Evolutionary conservation across 345 rosid genomes (phyloP).

Genomic region (Aethionema arabicum): DNA sequence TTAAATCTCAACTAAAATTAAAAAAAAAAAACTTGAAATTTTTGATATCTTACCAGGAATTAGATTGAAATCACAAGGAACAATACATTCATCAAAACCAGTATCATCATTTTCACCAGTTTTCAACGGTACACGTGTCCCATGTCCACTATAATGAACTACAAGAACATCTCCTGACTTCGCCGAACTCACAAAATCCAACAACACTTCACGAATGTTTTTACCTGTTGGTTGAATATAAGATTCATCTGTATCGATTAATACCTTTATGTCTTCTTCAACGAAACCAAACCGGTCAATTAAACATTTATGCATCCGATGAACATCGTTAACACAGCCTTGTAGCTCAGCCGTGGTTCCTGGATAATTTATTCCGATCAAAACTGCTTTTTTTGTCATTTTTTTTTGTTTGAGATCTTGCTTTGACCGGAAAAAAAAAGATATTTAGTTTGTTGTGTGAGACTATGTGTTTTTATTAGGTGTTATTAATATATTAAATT

Average conservation of each 20-base stretch:
- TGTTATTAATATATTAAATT: no score
- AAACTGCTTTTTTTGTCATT: slow-evolving; percentile 69
- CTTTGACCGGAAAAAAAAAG: neutral
- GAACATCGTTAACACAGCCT: slow-evolving; percentile 90
- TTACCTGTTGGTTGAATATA: slow-evolving; percentile 72
- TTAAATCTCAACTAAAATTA: no score
- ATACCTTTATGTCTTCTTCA: slow-evolving; percentile 55
- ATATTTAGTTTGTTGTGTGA: no score
- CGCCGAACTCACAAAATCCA: slow-evolving; percentile 52
- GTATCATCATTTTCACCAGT: slow-evolving; percentile 94
- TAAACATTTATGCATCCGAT: slow-evolving; percentile 60
- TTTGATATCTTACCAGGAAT: slow-evolving; percentile 26
- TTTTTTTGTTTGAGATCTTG: no score
- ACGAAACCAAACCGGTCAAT: slow-evolving; percentile 63
- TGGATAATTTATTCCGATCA: slow-evolving; percentile 82
- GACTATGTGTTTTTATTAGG: no score
- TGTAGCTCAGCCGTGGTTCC: slow-evolving; percentile 70
- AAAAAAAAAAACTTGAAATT: neutral
- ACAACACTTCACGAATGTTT: slow-evolving; percentile 62
- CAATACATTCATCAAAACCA: slow-evolving; percentile 73
- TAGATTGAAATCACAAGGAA: slow-evolving; percentile 34
- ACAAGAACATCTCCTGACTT: slow-evolving; percentile 59
- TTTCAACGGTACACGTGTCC: slow-evolving; percentile 94
- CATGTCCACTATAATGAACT: slow-evolving; percentile 94
- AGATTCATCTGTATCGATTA: slow-evolving; percentile 71